Base-by-base conservation (phyloP, 441 rosid genomes). In the Rhodomyrtus psidioides region DNA sequence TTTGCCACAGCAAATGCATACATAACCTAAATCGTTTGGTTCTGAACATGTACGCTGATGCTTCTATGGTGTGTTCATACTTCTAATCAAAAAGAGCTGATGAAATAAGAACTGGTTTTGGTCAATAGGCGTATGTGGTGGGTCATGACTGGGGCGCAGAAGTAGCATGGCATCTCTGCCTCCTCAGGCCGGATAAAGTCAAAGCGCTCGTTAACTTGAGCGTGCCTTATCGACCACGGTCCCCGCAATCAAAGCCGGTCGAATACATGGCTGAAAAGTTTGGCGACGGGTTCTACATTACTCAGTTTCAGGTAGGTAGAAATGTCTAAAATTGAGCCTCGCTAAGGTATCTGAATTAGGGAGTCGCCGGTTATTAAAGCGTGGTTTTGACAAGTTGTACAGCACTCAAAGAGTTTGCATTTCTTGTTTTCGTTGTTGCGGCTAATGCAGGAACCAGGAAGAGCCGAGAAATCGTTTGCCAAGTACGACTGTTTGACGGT, bases 131-230 rank as follows among this genome's bases (percentile, higher is more conserved):
- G 75, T 84, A 62, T 30, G 87, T 86, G 46, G 87, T 83, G n/a
- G 91, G 90, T 10, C 90, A 88, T 54, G 91, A 90, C 87, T 83
- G 88, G 90, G 88, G 89, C 24, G 88, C 89, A 14, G 85, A 85
- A 55, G 53, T 87, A 54, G 90, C 88, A 14, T 86, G 90, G 88
- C 84, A 86, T 54, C 86, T 83, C 42, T 86, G 84, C 86, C 89
- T 87, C 34, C 84, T 88, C 21, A 79, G 89, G 88, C 85, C 90
- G 51, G 87, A 87, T 28, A 79, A 89, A 81, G 89, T 87, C 13
- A 86, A 81, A 86, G 89, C 88, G 57, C 86, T 84, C 1, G 89
- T 86, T n/a, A 75, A 53, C 56, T 55, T 87, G 23, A 16, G 83
- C 53, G 81, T 87, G 27, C 76, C 89, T 19, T 90, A 79, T 82